These are phyloP conservation scores for Hortiboletus campestris DNA, from an alignment of 768 basidiomycete genomes.

Conservation along the genomic window DNA sequence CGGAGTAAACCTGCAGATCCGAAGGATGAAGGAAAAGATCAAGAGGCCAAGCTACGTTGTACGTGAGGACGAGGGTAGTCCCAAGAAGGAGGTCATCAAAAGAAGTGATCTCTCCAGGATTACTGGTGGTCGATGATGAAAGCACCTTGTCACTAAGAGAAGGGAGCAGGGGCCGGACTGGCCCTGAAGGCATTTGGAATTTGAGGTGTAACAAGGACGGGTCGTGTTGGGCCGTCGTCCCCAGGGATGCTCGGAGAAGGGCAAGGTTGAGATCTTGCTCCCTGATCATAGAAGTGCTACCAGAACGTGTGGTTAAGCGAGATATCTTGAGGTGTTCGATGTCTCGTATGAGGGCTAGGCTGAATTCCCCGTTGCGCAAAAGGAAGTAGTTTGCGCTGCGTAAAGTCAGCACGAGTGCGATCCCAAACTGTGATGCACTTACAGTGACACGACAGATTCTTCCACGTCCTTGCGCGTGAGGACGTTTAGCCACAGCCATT, in stretches of 20 bases:
- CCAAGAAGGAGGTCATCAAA: constrained; percentile 81
- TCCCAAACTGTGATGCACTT: constrained; percentile 29
- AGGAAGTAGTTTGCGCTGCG: constrained; percentile 84
- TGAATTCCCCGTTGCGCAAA: constrained; percentile 84
- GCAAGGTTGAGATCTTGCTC: constrained; percentile 90
- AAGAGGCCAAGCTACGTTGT: constrained; percentile 79
- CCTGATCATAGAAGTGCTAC: constrained; percentile 71
- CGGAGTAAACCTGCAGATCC: constrained; percentile 72
- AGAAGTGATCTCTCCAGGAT: constrained; percentile 41
- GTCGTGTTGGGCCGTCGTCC: constrained; percentile 86
- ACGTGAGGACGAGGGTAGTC: constrained; percentile 68
- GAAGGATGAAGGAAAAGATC: constrained; percentile 82
- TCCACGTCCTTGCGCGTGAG: constrained; percentile 81
- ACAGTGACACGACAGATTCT: constrained; percentile 84
- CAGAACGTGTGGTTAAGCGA: constrained; percentile 66
- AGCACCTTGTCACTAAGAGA: constrained; percentile 49
- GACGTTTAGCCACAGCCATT: constrained; percentile 93
- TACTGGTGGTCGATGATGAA: constrained; percentile 41
- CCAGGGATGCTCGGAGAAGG: constrained; percentile 81
- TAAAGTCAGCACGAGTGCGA: constrained; percentile 6
- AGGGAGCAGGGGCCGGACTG: constrained; percentile 77
- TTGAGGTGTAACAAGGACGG: constrained; percentile 68
- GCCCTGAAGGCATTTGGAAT: constrained; percentile 78
- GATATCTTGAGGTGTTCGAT: constrained; percentile 81
- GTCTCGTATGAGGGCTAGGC: constrained; percentile 79